These are phyloP conservation scores for Coprinopsis sp. DNA, from an alignment of 768 basidiomycete genomes.

Conservation along the genomic window DNA sequence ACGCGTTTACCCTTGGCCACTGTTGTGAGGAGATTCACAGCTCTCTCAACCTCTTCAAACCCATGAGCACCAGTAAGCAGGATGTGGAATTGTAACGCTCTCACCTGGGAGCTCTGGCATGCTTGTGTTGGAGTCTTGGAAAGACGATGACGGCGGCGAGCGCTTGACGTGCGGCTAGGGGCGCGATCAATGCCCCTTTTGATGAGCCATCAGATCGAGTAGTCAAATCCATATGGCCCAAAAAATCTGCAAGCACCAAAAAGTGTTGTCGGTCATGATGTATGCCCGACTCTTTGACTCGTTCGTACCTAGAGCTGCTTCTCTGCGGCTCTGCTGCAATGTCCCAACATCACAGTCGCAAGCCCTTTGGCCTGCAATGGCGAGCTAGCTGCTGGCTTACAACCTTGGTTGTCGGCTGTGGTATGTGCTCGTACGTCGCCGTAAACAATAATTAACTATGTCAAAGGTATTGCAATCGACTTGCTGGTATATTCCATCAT, in stretches of 20 bases:
- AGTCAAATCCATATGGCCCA: too few relatives aligned
- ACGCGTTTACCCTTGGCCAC: slow-evolving; percentile 53
- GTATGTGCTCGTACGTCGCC: too few relatives aligned
- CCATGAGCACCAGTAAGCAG: neutral
- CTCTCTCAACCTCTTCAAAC: slow-evolving; percentile 62
- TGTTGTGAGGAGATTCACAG: slow-evolving; percentile 49
- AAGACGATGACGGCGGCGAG: too few relatives aligned
- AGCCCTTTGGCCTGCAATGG: slow-evolving; percentile 49
- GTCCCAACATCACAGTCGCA: neutral
- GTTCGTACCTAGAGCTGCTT: neutral
- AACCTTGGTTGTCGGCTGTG: slow-evolving; percentile 49
- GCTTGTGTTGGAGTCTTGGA: too few relatives aligned
- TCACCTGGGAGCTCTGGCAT: slow-evolving; percentile 59
- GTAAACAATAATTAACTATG: too few relatives aligned
- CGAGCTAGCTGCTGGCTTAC: slow-evolving; percentile 54
- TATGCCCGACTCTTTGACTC: too few relatives aligned
- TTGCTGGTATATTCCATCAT: slow-evolving; percentile 58
- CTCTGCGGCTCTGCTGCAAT: neutral
- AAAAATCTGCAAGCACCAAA: too few relatives aligned
- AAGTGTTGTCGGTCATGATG: too few relatives aligned
- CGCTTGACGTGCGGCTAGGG: too few relatives aligned
- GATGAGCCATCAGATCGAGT: too few relatives aligned
- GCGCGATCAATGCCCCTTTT: too few relatives aligned
- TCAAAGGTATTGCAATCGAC: slow-evolving; percentile 37
- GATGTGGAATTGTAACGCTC: neutral